Conservation (phyloP, 2,329 filamentous ascomycete genomes). For the Chrysoporthe deuterocubensis region DNA sequence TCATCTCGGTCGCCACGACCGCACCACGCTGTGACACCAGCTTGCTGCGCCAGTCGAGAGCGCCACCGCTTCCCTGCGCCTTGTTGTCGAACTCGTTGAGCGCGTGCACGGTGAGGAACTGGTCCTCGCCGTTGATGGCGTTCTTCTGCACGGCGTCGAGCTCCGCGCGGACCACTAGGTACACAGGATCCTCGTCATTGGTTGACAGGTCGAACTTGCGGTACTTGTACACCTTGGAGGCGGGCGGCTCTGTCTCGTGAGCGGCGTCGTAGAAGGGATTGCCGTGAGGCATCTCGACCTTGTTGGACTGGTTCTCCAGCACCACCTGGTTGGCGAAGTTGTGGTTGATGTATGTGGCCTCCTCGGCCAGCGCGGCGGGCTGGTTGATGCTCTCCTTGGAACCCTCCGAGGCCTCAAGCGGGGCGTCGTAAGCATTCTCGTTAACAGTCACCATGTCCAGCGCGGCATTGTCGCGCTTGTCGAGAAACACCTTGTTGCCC, state of each 20-base stretch:
- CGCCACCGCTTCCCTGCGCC: conserved; percentile 91
- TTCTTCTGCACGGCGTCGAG: conserved; percentile 96
- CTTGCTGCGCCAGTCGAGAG: conserved; percentile 96
- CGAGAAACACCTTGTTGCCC: conserved; percentile 96
- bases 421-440: conserved; percentile 95
- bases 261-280: conserved; percentile 98
- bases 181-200: conserved; percentile 91
- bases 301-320: conserved; percentile 75
- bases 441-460: conserved; percentile 99
- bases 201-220: conserved; percentile 93
- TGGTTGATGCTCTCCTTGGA: conserved; percentile 96
- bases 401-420: conserved; percentile 86
- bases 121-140: conserved; percentile 87
- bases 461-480: conserved; percentile 94
- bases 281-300: conserved; percentile 82
- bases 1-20: conserved; percentile 98
- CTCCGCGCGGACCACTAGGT: conserved; percentile 93
- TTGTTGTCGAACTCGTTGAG: conserved; percentile 99
- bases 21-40: conserved; percentile 93
- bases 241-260: conserved; percentile 90
- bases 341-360: conserved; percentile 99
- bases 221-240: conserved; percentile 98
- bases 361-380: conserved; percentile 87
- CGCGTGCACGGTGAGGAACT: conserved; percentile 89
- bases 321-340: conserved; percentile 98